These are phyloP conservation scores for Coniella lustricola DNA, from an alignment of 2,329 filamentous ascomycete genomes.

Conservation along the genomic window DNA sequence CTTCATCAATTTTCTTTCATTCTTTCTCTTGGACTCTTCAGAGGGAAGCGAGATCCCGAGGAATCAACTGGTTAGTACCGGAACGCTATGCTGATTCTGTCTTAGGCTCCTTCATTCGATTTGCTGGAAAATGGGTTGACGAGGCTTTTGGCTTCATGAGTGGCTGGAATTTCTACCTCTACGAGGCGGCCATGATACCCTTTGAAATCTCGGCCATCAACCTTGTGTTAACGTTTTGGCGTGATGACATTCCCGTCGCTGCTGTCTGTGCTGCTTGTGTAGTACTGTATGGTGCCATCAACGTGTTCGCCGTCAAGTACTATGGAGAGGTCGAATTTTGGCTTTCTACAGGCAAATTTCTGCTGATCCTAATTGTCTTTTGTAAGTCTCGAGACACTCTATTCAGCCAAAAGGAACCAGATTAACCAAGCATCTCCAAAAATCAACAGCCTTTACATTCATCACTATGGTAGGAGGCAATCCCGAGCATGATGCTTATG, in stretches of 20 bases:
- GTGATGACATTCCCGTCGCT: constrained; percentile 35
- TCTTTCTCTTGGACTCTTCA: too few species aligned
- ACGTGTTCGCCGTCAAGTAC: constrained; percentile 58
- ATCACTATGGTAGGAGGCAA: constrained; percentile 75
- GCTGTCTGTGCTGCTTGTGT: constrained; percentile 52
- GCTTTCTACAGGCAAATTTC: constrained; percentile 55
- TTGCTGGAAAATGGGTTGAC: constrained; percentile 60
- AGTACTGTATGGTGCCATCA: constrained; percentile 46
- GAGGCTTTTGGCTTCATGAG: constrained; percentile 54
- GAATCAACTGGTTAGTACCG: too few species aligned
- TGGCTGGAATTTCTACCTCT: constrained; percentile 37
- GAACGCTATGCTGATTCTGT: too few species aligned
- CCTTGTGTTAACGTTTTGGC: constrained; percentile 40
- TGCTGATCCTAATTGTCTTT: constrained; percentile 61
- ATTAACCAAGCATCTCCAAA: background rate
- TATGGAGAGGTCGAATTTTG: constrained; percentile 70
- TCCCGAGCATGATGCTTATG: constrained; percentile 59
- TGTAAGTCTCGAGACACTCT: constrained; percentile 21
- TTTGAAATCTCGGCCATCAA: constrained; percentile 35
- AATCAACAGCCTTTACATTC: constrained; percentile 54
- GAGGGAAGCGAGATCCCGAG: too few species aligned
- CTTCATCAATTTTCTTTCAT: background rate
- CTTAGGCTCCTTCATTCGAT: constrained; percentile 51
- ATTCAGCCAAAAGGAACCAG: too few species aligned
- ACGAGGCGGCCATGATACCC: constrained; percentile 34